Evolutionary conservation across 257 asterid species (phyloP).

Genomic region (Petunia axillaris): DNA sequence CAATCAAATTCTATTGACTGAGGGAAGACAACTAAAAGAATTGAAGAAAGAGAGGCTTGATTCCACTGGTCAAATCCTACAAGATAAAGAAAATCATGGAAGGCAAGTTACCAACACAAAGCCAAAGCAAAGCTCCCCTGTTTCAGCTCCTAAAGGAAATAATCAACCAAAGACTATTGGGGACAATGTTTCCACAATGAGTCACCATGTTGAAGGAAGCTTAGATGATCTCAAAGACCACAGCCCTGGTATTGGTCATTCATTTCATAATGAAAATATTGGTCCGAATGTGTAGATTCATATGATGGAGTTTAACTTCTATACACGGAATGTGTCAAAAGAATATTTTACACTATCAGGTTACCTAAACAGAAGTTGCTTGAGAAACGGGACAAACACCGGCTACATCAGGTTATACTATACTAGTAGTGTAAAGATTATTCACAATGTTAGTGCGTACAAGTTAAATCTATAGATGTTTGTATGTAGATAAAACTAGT

Average conservation of each 20-base stretch:
- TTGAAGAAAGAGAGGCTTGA: conserved; percentile 25
- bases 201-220: conserved; percentile 23
- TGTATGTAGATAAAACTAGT: background rate
- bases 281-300: conserved; percentile 40
- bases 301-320: background rate
- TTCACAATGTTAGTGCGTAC: no score
- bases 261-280: conserved; percentile 29
- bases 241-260: conserved; percentile 67
- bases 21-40: conserved; percentile 52
- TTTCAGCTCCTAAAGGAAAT: conserved; percentile 9
- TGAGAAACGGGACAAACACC: no score
- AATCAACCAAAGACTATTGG: conserved; percentile 22
- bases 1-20: conserved; percentile 36
- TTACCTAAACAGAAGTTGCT: no score
- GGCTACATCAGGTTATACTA: no score
- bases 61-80: conserved; percentile 21
- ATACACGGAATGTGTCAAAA: no score
- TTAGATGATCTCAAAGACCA: conserved; percentile 48
- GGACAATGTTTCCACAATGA: background rate
- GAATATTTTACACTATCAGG: no score
- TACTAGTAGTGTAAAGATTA: no score
- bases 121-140: conserved; percentile 46
- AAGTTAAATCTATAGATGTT: background rate
- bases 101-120: conserved; percentile 34
- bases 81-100: conserved; percentile 6